Percentiles rank a stretch among this genome's conserved stretches.
phyloP scores from a whole-genome alignment of 2,329 filamentous ascomycete species.

The Fusarium sp. region DNA sequence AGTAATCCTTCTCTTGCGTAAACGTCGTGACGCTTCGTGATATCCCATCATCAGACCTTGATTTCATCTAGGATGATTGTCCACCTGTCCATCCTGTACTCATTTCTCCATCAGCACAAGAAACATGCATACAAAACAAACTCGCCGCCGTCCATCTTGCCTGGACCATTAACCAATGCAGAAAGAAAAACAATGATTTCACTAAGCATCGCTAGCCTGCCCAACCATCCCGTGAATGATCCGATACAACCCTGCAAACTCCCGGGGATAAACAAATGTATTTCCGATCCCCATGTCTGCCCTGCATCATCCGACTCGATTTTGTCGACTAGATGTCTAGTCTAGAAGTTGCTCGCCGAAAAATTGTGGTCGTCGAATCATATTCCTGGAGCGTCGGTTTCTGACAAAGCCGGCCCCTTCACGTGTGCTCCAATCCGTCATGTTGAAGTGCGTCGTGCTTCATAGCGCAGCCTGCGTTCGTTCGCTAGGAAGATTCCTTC shows the following conservation, averaged over 20 bases:
- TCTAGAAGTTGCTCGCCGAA: background rate
- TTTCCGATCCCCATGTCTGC: slow-evolving; percentile 11
- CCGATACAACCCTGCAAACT: slow-evolving; percentile 28
- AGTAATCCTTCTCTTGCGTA: slow-evolving; percentile 23
- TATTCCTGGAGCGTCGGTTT: slow-evolving; percentile 13
- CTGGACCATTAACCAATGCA: slow-evolving; percentile 40
- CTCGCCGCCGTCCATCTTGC: slow-evolving; percentile 32
- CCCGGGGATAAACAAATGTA: slow-evolving; percentile 22
- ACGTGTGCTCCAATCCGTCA: background rate
- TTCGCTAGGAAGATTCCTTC: slow-evolving; percentile 39
- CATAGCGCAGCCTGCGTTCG: background rate
- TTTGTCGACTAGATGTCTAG: background rate
- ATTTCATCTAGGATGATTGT: slow-evolving; percentile 1
- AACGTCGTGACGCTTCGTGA: slow-evolving; percentile 35
- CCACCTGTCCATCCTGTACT: background rate
- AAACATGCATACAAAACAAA: slow-evolving; percentile 40
- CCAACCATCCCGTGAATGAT: slow-evolving; percentile 37
- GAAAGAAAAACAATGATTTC: slow-evolving; percentile 40
- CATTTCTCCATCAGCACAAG: slow-evolving; percentile 11
- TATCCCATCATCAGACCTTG: slow-evolving; percentile 7
- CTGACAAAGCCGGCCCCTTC: slow-evolving; percentile 18
- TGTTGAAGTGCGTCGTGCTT: slow-evolving; percentile 6
- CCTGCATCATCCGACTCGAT: background rate
- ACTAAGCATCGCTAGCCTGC: slow-evolving; percentile 46
- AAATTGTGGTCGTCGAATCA: slow-evolving; percentile 18